A percentile compares a stretch with the other conserved stretches of the same genome.
phyloP scores from a whole-genome alignment of 2,329 filamentous ascomycete species.

The Colletotrichum orbiculare region DNA sequence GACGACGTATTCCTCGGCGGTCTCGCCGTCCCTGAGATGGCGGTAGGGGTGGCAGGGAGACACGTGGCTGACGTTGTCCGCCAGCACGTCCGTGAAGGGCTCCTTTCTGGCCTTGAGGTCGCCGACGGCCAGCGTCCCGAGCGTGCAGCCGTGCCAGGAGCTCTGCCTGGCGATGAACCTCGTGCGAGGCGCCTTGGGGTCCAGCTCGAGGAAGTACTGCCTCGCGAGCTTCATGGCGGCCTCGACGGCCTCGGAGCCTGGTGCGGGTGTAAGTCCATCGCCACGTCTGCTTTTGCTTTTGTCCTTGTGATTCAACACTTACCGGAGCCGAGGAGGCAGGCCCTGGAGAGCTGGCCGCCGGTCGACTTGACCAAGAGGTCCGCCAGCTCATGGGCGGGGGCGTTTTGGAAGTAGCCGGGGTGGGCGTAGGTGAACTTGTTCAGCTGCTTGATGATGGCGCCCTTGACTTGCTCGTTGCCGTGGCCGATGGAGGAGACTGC shows the following conservation, averaged over 20 bases:
- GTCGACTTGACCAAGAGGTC: constrained; percentile 49
- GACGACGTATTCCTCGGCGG: constrained; percentile 67
- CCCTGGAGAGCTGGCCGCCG: constrained; percentile 49
- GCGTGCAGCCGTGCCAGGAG: constrained; percentile 79
- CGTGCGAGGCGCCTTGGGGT: constrained; percentile 63
- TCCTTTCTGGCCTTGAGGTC: constrained; percentile 70
- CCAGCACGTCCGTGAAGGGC: constrained; percentile 71
- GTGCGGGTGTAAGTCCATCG: constrained; percentile 1
- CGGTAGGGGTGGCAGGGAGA: constrained; percentile 76
- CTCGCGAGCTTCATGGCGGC: constrained; percentile 60
- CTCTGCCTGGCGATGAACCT: constrained; percentile 74
- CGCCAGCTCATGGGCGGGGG: constrained; percentile 53
- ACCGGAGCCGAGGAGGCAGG: constrained; percentile 53
- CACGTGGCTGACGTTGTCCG: constrained; percentile 67
- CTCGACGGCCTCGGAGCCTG: constrained; percentile 66
- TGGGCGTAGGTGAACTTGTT: constrained; percentile 47
- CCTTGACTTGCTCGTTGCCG: constrained; percentile 63
- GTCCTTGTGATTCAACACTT: constrained; percentile 35
- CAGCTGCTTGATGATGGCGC: constrained; percentile 44
- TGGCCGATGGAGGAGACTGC: constrained; percentile 75
- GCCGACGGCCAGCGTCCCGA: constrained; percentile 73
- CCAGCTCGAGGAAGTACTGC: constrained; percentile 58
- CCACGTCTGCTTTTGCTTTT: too few species aligned
- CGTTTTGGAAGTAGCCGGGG: constrained; percentile 54
- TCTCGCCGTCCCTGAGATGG: constrained; percentile 61